Base-by-base conservation (phyloP, 208 protist species). In the Crithidia bombi region DNA sequence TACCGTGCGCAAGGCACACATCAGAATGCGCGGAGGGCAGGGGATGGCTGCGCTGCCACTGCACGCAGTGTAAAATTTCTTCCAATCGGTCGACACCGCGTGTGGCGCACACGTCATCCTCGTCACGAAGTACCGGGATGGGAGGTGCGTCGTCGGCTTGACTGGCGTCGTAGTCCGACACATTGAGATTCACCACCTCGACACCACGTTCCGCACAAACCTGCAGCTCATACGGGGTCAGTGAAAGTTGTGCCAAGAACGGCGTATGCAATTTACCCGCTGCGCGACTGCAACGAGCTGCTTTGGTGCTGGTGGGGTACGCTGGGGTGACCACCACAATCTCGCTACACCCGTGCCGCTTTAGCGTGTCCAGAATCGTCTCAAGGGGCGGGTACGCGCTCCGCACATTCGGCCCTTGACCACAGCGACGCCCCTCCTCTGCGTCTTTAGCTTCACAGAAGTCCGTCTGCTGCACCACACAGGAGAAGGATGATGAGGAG, bases 51-150 rank as follows among this genome's bases (percentile, higher is more conserved):
- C 44, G 44, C 10, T 43, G 57, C 82, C 80, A 91, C 19, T 62
- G 59, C n/a, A 76, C 55, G 33, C 61, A 71, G 49, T 92, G 86
- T 3, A 92, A 70, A 12, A 79, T 56, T 66, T 92, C 86, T 4
- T 63, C 62, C 35, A 91, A 75, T 28, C 82, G 82, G 32, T 85
- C 73, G n/a, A 70, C 61, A n/a, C 70, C 79, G 10, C 43, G 55
- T 12, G 79, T 72, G 10, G 70, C 79, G 26, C 61, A 44, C 23
- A 59, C 71, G 61, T 78, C 62, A 15, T 67, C 44, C 12, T 77
- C 70, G 15, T 65, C 62, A 36, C 44, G n/a, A 19, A 65, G 19
- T 0, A 76, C 70, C 11, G 70, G 70, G 5, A 51, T 10, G 15
- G 70, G 26, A 10, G 19, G 36, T n/a, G 12, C 46, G 28, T 44